Conservation (phyloP, 495 filamentous ascomycete species). For the Penicillium macrosclerotiorum region DNA sequence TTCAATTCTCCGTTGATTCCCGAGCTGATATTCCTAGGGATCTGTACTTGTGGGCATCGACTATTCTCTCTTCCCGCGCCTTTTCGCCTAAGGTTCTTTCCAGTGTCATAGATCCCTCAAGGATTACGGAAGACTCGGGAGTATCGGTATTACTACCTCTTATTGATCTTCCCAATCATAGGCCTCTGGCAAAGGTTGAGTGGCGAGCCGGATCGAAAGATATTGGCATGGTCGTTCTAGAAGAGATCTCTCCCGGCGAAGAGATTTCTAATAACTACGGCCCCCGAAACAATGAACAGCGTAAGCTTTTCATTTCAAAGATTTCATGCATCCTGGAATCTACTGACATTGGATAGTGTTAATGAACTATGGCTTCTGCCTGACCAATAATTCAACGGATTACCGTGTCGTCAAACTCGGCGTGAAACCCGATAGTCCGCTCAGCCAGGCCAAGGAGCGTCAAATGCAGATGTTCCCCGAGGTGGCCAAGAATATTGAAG, state of each 20-base stretch:
- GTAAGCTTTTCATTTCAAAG: slow-evolving; percentile 30
- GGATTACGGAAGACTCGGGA: slow-evolving; percentile 32
- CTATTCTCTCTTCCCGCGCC: slow-evolving; percentile 58
- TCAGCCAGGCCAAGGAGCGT: slow-evolving; percentile 34
- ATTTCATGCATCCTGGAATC: not conserved
- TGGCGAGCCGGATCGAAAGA: slow-evolving; percentile 53
- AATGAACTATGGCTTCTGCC: slow-evolving; percentile 67
- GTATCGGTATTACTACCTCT: slow-evolving; percentile 59
- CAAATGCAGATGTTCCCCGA: slow-evolving; percentile 35
- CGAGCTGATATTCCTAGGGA: slow-evolving; percentile 46
- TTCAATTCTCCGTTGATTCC: too few species aligned
- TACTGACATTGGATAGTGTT: slow-evolving; percentile 43
- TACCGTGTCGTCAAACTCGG: slow-evolving; percentile 48
- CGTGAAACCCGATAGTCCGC: slow-evolving; percentile 40
- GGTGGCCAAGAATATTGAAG: slow-evolving; percentile 28
- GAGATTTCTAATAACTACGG: slow-evolving; percentile 71
- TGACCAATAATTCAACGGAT: slow-evolving; percentile 56
- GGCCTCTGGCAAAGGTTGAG: slow-evolving; percentile 54
- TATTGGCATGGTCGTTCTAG: slow-evolving; percentile 49
- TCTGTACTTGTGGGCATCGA: slow-evolving; percentile 63
- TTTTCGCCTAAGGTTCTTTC: slow-evolving; percentile 49
- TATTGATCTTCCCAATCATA: slow-evolving; percentile 61
- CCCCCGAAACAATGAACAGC: slow-evolving; percentile 63
- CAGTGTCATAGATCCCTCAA: slow-evolving; percentile 29
- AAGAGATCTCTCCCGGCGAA: slow-evolving; percentile 43